These are phyloP conservation scores for Magnaporthiopsis incrustans DNA, from an alignment of 2,329 filamentous ascomycete genomes.

Conservation along the genomic window DNA sequence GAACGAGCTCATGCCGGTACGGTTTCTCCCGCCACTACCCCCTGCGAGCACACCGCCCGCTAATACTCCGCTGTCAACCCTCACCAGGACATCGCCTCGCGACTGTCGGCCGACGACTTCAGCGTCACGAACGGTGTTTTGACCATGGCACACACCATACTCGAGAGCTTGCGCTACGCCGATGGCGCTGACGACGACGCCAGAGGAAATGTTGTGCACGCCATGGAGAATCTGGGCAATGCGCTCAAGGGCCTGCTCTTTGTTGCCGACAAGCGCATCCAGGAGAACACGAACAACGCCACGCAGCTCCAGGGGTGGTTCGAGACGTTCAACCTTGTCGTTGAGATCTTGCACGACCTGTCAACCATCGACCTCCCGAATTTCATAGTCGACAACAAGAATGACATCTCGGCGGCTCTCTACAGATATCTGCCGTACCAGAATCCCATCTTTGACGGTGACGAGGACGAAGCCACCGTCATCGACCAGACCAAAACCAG, in stretches of 20 bases:
- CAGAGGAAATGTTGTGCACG: conserved; percentile 91
- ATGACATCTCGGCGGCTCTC: conserved; percentile 66
- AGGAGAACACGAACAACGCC: conserved; percentile 68
- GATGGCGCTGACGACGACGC: conserved; percentile 44
- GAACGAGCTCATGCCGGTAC: conserved; percentile 85
- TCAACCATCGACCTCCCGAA: conserved; percentile 96
- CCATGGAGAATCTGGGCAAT: conserved; percentile 88
- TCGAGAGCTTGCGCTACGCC: not conserved
- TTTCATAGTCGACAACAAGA: conserved; percentile 84
- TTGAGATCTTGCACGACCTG: conserved; percentile 92
- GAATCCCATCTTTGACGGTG: conserved; percentile 72
- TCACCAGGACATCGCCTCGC: conserved; percentile 71
- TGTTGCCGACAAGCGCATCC: conserved; percentile 65
- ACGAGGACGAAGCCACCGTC: conserved; percentile 85
- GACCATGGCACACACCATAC: conserved; percentile 92
- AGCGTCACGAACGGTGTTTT: conserved; percentile 88
- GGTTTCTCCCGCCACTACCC: conserved; percentile 16
- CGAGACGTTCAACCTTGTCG: conserved; percentile 74
- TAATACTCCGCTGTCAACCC: not conserved
- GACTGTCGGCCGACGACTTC: conserved; percentile 73
- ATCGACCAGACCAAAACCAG: conserved; percentile 85
- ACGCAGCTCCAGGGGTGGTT: conserved; percentile 69
- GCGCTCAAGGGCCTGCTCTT: conserved; percentile 76
- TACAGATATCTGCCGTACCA: conserved; percentile 92
- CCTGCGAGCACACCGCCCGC: not conserved